Evolutionary conservation across 2,329 filamentous ascomycete species (phyloP).

Genomic region (Colletotrichum cuscutae): DNA sequence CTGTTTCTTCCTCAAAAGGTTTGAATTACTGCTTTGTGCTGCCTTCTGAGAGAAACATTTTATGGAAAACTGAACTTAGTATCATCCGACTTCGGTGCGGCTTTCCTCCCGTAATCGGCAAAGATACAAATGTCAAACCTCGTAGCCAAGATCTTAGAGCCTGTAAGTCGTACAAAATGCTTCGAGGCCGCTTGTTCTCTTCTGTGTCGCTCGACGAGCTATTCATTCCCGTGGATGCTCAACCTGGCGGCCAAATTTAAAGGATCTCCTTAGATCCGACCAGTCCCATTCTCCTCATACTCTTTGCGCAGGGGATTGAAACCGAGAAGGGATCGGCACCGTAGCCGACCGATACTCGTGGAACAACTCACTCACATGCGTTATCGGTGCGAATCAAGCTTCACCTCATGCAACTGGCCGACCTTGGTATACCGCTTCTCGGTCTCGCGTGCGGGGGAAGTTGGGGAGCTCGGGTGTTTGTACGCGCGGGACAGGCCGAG

Average conservation of each 20-base stretch:
- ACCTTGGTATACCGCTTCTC: background rate
- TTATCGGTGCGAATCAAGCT: constrained; percentile 24
- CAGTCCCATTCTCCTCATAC: background rate
- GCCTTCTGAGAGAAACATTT: too few species aligned
- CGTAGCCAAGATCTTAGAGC: background rate
- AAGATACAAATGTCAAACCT: background rate
- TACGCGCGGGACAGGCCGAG: background rate
- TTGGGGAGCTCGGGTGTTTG: background rate
- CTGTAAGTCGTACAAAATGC: background rate
- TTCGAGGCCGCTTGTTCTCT: background rate
- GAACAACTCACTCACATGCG: background rate
- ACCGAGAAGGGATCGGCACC: background rate
- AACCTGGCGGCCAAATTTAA: background rate
- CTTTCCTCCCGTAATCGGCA: background rate
- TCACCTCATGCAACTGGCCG: background rate
- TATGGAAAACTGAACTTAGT: too few species aligned
- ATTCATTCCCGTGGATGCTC: background rate
- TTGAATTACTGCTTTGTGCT: too few species aligned
- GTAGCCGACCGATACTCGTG: background rate
- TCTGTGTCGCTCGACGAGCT: background rate
- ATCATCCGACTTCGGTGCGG: too few species aligned
- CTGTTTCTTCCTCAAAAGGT: too few species aligned
- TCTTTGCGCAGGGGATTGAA: background rate
- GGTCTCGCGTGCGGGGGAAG: constrained; percentile 11
- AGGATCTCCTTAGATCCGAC: background rate